phyloP scores from a whole-genome alignment of 768 basidiomycete species.

The Hysterangium stoloniferum region DNA sequence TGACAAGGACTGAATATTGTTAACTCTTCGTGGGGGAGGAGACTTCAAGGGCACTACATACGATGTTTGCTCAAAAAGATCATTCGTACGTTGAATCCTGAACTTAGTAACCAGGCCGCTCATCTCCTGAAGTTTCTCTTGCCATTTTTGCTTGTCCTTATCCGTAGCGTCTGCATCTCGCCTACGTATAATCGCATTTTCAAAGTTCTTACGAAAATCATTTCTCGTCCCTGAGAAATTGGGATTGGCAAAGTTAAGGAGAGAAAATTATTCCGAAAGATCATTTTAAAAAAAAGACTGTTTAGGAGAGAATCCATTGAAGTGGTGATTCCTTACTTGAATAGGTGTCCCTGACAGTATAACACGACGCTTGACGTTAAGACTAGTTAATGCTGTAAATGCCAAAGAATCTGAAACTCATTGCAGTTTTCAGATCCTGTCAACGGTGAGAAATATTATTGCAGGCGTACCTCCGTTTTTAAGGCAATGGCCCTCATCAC shows the following conservation, averaged over 20 bases:
- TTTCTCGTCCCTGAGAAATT: slow-evolving; percentile 81
- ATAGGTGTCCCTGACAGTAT: slow-evolving; percentile 94
- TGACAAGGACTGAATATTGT: slow-evolving; percentile 83
- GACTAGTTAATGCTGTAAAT: slow-evolving; percentile 71
- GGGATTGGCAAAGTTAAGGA: slow-evolving; percentile 90
- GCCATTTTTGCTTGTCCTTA: slow-evolving; percentile 66
- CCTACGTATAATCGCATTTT: slow-evolving; percentile 83
- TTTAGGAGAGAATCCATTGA: slow-evolving; percentile 10
- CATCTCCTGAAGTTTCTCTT: slow-evolving; percentile 87
- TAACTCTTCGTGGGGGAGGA: too few relatives aligned
- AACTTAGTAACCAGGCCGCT: slow-evolving; percentile 84
- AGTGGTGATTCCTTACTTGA: slow-evolving; percentile 40
- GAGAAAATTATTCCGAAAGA: slow-evolving; percentile 88
- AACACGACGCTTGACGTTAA: slow-evolving; percentile 85
- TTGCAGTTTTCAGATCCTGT: slow-evolving; percentile 1
- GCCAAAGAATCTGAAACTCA: slow-evolving; percentile 77
- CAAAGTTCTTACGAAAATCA: slow-evolving; percentile 93
- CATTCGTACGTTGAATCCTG: slow-evolving; percentile 91
- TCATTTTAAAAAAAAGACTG: slow-evolving; percentile 56
- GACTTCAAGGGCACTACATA: slow-evolving; percentile 42
- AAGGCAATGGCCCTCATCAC: slow-evolving; percentile 93
- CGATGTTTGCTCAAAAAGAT: slow-evolving; percentile 87
- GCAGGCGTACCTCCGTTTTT: slow-evolving; percentile 83
- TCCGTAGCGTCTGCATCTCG: slow-evolving; percentile 84
- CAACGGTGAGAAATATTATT: slow-evolving; percentile 16